phyloP scores from a whole-genome alignment of 768 basidiomycete species.

The Auricularia sp. region DNA sequence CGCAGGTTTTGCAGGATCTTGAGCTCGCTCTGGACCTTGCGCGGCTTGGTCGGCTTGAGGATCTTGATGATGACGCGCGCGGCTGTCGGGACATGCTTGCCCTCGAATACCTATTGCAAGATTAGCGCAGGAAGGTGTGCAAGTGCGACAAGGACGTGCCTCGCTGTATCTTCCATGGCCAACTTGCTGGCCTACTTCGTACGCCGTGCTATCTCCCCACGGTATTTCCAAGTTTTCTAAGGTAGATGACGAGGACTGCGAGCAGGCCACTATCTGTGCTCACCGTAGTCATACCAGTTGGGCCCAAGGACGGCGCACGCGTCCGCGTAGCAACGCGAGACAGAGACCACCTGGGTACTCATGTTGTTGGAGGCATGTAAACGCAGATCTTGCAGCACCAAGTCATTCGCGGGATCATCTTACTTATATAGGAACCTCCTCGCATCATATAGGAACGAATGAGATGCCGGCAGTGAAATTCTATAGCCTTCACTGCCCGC shows the following conservation, averaged over 20 bases:
- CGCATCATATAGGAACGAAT: too few relatives aligned
- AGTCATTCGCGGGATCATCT: not conserved
- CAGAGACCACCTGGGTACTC: not conserved
- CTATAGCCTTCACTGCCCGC: too few relatives aligned
- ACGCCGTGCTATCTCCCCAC: too few relatives aligned
- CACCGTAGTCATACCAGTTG: not conserved
- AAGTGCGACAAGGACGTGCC: too few relatives aligned
- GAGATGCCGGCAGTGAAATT: too few relatives aligned
- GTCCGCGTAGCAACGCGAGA: not conserved
- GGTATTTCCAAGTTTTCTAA: too few relatives aligned
- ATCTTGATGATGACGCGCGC: constrained; percentile 59
- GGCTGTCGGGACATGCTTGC: constrained; percentile 43
- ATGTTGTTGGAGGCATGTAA: not conserved
- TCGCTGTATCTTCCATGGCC: too few relatives aligned
- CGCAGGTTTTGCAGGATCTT: constrained; percentile 52
- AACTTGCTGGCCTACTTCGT: too few relatives aligned
- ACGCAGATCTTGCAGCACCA: not conserved
- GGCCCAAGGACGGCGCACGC: not conserved
- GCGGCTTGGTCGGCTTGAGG: constrained; percentile 58
- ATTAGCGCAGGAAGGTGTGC: too few relatives aligned
- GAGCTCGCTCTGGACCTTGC: constrained; percentile 68
- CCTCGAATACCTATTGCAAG: constrained; percentile 41
- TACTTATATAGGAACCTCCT: too few relatives aligned
- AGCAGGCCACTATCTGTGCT: not conserved
- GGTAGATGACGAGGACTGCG: too few relatives aligned